A percentile compares a stretch with the other conserved stretches of the same genome.
phyloP scores from a whole-genome alignment of 78 protist genomes.

The Dictyostelium capitatum region DNA sequence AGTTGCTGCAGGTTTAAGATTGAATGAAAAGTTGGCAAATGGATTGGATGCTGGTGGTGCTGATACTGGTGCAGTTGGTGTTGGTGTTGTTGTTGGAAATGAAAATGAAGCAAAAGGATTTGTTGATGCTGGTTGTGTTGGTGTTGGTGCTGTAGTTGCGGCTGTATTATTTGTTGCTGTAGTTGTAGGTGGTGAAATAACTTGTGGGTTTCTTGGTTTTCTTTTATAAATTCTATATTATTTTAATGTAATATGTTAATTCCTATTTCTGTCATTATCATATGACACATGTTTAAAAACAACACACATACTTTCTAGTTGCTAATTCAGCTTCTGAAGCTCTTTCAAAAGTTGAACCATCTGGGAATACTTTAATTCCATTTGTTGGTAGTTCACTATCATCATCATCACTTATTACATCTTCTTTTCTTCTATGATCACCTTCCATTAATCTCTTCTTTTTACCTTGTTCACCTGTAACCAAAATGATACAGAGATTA shows the following conservation, averaged over 20 bases:
- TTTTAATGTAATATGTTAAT: background rate
- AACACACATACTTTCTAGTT: conserved; percentile 40
- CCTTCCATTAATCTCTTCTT: conserved; percentile 16
- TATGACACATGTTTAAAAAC: background rate
- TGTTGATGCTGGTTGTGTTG: background rate
- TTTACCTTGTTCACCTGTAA: background rate
- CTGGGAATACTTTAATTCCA: background rate
- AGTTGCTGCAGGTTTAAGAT: background rate
- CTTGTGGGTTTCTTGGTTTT: conserved; percentile 8
- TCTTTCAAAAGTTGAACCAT: conserved; percentile 50
- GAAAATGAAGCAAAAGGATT: conserved; percentile 25
- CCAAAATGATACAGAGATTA: too few relatives aligned
- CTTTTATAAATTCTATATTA: conserved; percentile 8
- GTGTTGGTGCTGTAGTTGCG: background rate
- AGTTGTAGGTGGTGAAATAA: conserved; percentile 17
- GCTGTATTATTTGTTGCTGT: background rate
- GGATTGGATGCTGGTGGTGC: conserved; percentile 1
- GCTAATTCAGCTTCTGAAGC: conserved; percentile 49
- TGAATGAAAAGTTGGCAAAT: background rate
- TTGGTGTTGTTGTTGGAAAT: background rate
- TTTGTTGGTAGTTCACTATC: background rate
- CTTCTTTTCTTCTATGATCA: conserved; percentile 15
- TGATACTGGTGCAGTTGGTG: background rate
- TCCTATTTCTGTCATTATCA: too few relatives aligned
- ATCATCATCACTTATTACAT: background rate